Base-by-base conservation (phyloP, 331 rosid genomes). In the Rosa hybrid region DNA sequence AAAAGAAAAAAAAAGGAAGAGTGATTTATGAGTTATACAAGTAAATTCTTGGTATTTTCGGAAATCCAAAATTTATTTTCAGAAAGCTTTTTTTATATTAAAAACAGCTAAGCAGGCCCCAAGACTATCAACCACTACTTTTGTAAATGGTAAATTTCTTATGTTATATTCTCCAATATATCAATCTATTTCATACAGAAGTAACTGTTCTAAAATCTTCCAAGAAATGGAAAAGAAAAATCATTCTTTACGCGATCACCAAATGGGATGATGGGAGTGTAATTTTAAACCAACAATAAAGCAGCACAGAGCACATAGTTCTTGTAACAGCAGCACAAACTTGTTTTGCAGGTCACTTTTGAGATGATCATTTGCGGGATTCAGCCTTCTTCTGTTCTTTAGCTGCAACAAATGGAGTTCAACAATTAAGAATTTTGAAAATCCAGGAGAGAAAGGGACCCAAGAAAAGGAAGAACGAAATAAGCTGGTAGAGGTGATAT, bases 341-440 rank as follows among this genome's bases (percentile, higher is more conserved):
- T 79, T 59, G 77, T 30, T 79, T 27, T 27, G 39, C 9, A 65
- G 18, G 21, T 65, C 71, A 16, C 5, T 6, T 72, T 73, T 12
- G 49, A 13, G 20, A 8, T 12, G 68, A 44, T 89, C 86, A 84
- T 81, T 86, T 84, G 78, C 92, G 90, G 16, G 86, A 86, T 81
- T 86, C 89, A 2, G 77, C 54, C 77, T 89, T 91, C 86, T 87
- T 87, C 83, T 86, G 87, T 56, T 87, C 90, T 60, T 75, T 88
- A 70, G 89, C 93, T 91, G 90, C 71, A n/a, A 83, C 25, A 76
- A 60, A 23, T 23, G 42, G 39, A 42, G 53, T 67, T 77, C 13
- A 51, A 20, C 62, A 48, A 48, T 12, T 10, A 18, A 0, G 12
- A 34, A 46, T 20, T n/a, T 17, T 23, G 62, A 63, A 46, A 38